These are phyloP conservation scores for Athelia sp. DNA, from an alignment of 1,284 basidiomycete genomes.

Conservation along the genomic window DNA sequence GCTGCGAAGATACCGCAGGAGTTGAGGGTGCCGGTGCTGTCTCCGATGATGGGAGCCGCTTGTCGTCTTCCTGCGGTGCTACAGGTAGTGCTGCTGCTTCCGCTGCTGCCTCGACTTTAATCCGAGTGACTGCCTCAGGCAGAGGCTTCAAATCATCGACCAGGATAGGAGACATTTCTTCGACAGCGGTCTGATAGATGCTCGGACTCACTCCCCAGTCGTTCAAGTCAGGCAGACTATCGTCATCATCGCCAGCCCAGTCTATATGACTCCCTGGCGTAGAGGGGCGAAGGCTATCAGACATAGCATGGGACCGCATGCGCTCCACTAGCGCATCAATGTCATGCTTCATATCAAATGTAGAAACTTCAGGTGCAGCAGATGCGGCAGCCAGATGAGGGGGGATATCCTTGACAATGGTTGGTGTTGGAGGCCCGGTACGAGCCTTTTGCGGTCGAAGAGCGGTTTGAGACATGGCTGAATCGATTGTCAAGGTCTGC, in stretches of 20 bases:
- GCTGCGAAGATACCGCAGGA: background rate
- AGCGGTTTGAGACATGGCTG: slow-evolving; percentile 7
- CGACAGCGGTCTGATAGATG: slow-evolving; percentile 20
- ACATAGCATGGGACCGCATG: slow-evolving; percentile 62
- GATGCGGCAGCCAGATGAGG: slow-evolving; percentile 46
- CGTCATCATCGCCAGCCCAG: slow-evolving; percentile 82
- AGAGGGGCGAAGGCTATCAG: slow-evolving; percentile 51
- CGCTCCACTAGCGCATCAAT: slow-evolving; percentile 70
- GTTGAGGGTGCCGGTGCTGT: background rate
- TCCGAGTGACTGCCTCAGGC: slow-evolving; percentile 37
- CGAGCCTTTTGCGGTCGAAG: slow-evolving; percentile 24
- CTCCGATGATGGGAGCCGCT: background rate
- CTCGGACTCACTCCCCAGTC: slow-evolving; percentile 73
- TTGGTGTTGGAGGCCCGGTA: slow-evolving; percentile 24
- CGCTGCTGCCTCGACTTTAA: slow-evolving; percentile 14
- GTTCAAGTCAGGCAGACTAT: slow-evolving; percentile 73
- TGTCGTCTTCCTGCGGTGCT: too few relatives aligned
- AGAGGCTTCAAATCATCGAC: slow-evolving; percentile 59
- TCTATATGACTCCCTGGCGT: slow-evolving; percentile 77
- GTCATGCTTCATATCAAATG: slow-evolving; percentile 49
- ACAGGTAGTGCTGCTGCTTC: slow-evolving; percentile 10
- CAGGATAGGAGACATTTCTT: slow-evolving; percentile 63
- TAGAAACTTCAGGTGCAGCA: slow-evolving; percentile 20
- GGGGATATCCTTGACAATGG: slow-evolving; percentile 49
- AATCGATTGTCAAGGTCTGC: background rate